Conservation (phyloP, 176 grass and related monocot genomes). For the Triticum dicoccoides region DNA sequence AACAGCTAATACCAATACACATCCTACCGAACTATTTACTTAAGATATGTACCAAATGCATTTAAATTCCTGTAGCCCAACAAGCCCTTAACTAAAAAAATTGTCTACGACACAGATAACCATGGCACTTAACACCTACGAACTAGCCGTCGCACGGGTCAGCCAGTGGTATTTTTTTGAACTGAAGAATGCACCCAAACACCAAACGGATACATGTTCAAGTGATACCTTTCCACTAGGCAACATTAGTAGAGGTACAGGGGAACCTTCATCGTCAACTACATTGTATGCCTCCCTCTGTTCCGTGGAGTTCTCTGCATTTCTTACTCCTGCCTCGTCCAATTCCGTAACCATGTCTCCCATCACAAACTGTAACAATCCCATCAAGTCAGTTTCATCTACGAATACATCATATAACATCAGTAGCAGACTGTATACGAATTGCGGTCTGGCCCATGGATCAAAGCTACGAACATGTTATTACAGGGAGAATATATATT, state of each 20-base stretch:
- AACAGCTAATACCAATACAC: background rate
- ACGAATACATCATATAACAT: background rate
- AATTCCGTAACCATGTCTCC: background rate
- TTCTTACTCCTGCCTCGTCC: background rate
- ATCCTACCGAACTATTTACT: background rate
- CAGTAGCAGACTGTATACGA: background rate
- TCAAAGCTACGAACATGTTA: background rate
- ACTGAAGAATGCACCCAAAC: background rate
- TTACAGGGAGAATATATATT: background rate
- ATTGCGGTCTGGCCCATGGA: background rate
- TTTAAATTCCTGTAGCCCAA: background rate
- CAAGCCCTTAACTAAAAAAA: background rate
- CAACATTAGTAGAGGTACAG: background rate
- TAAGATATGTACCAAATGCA: background rate
- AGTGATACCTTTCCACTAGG: constrained; percentile 12
- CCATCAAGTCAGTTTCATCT: background rate
- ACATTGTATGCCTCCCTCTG: background rate
- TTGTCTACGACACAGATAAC: background rate
- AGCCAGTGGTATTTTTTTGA: background rate
- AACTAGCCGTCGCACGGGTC: background rate
- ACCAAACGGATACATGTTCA: background rate
- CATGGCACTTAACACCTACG: background rate
- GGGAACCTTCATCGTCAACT: background rate
- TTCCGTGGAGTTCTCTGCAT: background rate
- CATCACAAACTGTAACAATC: constrained; percentile 2